phyloP scores from a whole-genome alignment of 1,284 basidiomycete species.

The Naganishia sp. region DNA sequence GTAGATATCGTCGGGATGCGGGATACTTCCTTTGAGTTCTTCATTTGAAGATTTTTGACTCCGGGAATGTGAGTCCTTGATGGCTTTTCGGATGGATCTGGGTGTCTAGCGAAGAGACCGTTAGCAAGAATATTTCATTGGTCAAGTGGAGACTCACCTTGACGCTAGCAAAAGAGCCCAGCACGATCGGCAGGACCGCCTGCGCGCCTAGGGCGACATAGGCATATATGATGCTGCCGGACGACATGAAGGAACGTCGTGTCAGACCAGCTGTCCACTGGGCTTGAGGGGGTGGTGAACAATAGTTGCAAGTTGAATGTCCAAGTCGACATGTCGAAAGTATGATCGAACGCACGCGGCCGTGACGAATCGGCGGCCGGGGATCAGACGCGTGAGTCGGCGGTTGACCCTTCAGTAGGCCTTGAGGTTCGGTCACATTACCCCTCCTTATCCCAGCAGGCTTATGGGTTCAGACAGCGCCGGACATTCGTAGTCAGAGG shows the following conservation, averaged over 20 bases:
- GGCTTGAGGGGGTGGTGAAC: too few relatives aligned
- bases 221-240: slow-evolving; percentile 32
- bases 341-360: neutral
- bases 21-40: slow-evolving; percentile 1
- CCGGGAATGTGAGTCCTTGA: slow-evolving; percentile 16
- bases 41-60: slow-evolving; percentile 35
- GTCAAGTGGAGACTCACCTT: slow-evolving; percentile 39
- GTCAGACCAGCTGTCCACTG: slow-evolving; percentile 8
- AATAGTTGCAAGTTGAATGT: neutral
- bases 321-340: neutral
- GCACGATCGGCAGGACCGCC: slow-evolving; percentile 49
- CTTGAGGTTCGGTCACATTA: too few relatives aligned
- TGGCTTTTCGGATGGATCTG: slow-evolving; percentile 36
- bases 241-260: neutral
- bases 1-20: slow-evolving; percentile 22
- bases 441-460: too few relatives aligned
- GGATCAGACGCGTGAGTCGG: too few relatives aligned
- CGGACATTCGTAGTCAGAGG: too few relatives aligned
- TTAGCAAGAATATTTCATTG: neutral
- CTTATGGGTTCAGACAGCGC: too few relatives aligned
- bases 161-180: slow-evolving; percentile 52
- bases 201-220: slow-evolving; percentile 47
- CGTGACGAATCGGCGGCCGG: slow-evolving; percentile 17
- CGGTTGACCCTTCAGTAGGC: too few relatives aligned
- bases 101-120: slow-evolving; percentile 39